phyloP scores from a whole-genome alignment of 2,329 filamentous ascomycete species.

The Leptodontidium sp. region DNA sequence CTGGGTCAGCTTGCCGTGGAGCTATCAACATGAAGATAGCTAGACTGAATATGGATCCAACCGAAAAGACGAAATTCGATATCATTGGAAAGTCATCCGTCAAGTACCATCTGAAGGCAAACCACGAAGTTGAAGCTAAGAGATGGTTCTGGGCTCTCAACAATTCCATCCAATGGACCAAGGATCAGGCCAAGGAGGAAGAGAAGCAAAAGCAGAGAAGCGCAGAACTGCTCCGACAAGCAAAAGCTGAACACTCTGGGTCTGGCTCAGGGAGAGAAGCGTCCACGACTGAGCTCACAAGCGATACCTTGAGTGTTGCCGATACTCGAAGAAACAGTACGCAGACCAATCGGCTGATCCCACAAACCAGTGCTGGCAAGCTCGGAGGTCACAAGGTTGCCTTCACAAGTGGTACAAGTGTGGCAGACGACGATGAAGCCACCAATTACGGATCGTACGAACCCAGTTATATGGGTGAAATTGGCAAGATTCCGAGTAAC shows the following conservation, averaged over 20 bases:
- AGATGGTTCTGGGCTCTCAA: constrained; percentile 99
- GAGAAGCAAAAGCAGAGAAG: constrained; percentile 77
- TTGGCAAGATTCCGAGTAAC: constrained; percentile 41
- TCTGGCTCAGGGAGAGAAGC: constrained; percentile 37
- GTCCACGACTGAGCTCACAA: constrained; percentile 35
- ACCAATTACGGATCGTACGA: constrained; percentile 63
- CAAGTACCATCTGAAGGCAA: constrained; percentile 97
- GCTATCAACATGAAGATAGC: constrained; percentile 99
- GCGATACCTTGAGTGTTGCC: constrained; percentile 37
- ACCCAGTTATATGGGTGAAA: constrained; percentile 57
- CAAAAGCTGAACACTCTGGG: constrained; percentile 77
- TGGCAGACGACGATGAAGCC: constrained; percentile 60
- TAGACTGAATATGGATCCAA: constrained; percentile 91
- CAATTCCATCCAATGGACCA: constrained; percentile 98
- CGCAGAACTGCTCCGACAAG: constrained; percentile 78
- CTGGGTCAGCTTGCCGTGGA: constrained; percentile 92
- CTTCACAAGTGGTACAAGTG: constrained; percentile 47
- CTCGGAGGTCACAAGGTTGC: constrained; percentile 41
- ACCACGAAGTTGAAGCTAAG: constrained; percentile 97
- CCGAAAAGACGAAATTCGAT: constrained; percentile 97
- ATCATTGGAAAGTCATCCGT: constrained; percentile 98
- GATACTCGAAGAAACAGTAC: constrained; percentile 56
- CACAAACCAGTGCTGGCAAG: constrained; percentile 41
- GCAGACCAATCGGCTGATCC: constrained; percentile 46
- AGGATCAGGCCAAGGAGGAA: constrained; percentile 94